Percentiles rank a stretch among this genome's conserved stretches.
Conservation (phyloP, 2,329 filamentous ascomycete species). For the Thelonectria discophora region DNA sequence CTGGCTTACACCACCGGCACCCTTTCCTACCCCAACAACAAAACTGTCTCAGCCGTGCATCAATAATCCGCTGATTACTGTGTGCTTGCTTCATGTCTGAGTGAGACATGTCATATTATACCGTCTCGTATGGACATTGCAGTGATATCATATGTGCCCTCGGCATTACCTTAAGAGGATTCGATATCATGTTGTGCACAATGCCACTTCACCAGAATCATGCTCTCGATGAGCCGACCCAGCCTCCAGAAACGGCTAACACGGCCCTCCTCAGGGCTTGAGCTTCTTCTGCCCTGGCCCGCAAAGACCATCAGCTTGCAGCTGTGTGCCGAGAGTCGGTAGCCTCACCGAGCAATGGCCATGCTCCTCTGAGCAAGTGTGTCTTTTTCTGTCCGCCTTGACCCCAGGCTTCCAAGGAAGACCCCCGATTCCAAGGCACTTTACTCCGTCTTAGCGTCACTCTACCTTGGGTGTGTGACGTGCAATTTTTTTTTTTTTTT, state of each 20-base stretch:
- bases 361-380: slow-evolving; percentile 6
- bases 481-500: slow-evolving; percentile 16
- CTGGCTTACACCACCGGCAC: neutral
- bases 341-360: slow-evolving; percentile 13
- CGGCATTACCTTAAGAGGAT: slow-evolving; percentile 14
- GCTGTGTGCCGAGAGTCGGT: slow-evolving; percentile 30
- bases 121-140: neutral
- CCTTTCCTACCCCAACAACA: neutral
- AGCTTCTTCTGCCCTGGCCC: slow-evolving; percentile 25
- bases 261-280: slow-evolving; percentile 38
- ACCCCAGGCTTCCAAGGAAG: slow-evolving; percentile 12
- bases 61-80: neutral
- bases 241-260: slow-evolving; percentile 22
- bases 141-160: slow-evolving; percentile 19
- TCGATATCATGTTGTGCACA: slow-evolving; percentile 32
- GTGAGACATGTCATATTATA: slow-evolving; percentile 16
- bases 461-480: slow-evolving; percentile 21
- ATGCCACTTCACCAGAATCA: slow-evolving; percentile 28
- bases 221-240: slow-evolving; percentile 36
- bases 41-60: slow-evolving; percentile 3
- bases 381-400: slow-evolving; percentile 3
- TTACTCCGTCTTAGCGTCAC: slow-evolving; percentile 5
- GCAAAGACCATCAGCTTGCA: slow-evolving; percentile 28
- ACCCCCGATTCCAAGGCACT: neutral
- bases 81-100: neutral